Evolutionary conservation across 352 stramenopile genomes (phyloP).

Genomic region (Pilasporangium apinafurcum): DNA sequence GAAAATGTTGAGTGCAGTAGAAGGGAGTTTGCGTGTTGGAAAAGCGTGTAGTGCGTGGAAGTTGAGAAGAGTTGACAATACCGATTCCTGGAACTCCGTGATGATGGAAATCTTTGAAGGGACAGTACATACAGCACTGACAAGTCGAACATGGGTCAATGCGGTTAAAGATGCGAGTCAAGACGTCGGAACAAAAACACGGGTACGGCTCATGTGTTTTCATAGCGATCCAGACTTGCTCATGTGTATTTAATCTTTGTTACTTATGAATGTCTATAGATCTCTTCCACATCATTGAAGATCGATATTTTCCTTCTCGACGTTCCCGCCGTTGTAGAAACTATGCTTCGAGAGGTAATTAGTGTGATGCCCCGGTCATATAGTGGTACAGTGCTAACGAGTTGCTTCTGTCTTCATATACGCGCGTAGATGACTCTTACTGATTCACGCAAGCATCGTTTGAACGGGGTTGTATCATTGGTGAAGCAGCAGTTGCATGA

Average conservation of each 20-base stretch:
- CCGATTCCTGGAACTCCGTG: too few species aligned
- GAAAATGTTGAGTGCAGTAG: slow-evolving; percentile 39
- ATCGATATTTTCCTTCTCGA: slow-evolving; percentile 63
- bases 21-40: slow-evolving; percentile 32
- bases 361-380: neutral
- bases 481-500: slow-evolving; percentile 38
- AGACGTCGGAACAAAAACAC: slow-evolving; percentile 30
- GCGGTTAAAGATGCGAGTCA: slow-evolving; percentile 31
- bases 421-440: slow-evolving; percentile 16
- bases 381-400: too few species aligned
- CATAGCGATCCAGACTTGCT: neutral
- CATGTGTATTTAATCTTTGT: neutral
- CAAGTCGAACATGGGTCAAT: slow-evolving; percentile 27
- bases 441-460: slow-evolving; percentile 8
- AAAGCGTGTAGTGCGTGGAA: slow-evolving; percentile 19
- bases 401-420: neutral
- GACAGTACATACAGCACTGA: slow-evolving; percentile 3
- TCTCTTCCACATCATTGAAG: slow-evolving; percentile 50
- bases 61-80: slow-evolving; percentile 5
- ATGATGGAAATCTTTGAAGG: slow-evolving; percentile 9
- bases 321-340: slow-evolving; percentile 27
- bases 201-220: slow-evolving; percentile 12
- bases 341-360: slow-evolving; percentile 33
- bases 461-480: slow-evolving; percentile 25
- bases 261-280: slow-evolving; percentile 6